Evolutionary conservation across 2,329 filamentous ascomycete species (phyloP).

Genomic region (Epichloe hybrida): DNA sequence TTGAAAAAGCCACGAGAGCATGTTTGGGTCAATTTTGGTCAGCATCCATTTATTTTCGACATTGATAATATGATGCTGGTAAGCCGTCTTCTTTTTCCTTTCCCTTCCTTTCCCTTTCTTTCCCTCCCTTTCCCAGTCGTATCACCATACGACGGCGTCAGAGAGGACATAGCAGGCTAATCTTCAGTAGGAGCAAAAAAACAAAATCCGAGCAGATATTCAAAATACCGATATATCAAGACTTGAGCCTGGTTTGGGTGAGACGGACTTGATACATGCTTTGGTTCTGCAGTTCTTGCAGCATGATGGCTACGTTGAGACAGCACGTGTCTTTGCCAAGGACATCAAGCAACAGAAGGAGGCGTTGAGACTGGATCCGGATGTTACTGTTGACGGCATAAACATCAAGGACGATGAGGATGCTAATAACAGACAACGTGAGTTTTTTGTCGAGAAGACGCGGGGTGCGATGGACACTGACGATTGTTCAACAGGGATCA

Average conservation of each 20-base stretch:
- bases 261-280: constrained; percentile 68
- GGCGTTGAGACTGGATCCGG: constrained; percentile 48
- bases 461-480: not conserved
- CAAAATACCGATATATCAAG: constrained; percentile 39
- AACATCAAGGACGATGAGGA: constrained; percentile 72
- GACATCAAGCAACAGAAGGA: constrained; percentile 65
- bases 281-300: constrained; percentile 77
- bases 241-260: constrained; percentile 51
- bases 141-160: not conserved
- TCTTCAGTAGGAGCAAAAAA: constrained; percentile 41
- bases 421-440: constrained; percentile 75
- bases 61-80: constrained; percentile 79
- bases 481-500: constrained; percentile 49
- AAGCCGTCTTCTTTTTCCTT: constrained; percentile 16
- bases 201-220: constrained; percentile 48
- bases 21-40: constrained; percentile 52
- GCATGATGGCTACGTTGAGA: constrained; percentile 92
- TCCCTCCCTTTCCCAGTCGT: not conserved
- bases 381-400: constrained; percentile 39
- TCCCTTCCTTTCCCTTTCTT: no score
- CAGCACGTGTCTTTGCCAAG: constrained; percentile 72
- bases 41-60: constrained; percentile 73
- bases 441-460: constrained; percentile 15
- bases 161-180: not conserved
- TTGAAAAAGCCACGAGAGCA: constrained; percentile 51